Conservation (phyloP, 345 rosid genomes). For the Microthlaspi erraticum region DNA sequence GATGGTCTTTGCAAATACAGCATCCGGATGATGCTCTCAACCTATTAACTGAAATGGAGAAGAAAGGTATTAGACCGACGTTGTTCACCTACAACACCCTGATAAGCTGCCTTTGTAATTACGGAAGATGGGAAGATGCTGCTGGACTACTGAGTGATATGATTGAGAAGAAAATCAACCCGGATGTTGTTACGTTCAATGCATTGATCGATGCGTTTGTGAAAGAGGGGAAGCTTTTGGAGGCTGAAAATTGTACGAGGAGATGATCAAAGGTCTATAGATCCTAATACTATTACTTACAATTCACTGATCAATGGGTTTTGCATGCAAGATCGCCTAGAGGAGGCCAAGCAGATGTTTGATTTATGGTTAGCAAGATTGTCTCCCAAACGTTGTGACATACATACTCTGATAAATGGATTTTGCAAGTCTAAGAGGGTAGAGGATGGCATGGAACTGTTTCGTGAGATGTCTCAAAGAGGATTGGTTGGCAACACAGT, state of each 20-base stretch:
- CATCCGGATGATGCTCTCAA: neutral
- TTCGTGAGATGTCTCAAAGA: neutral
- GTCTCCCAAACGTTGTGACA: neutral
- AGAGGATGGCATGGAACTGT: neutral
- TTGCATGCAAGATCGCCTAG: neutral
- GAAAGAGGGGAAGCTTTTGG: neutral
- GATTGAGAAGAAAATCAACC: neutral
- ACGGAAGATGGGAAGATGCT: constrained; percentile 13
- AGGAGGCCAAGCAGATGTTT: neutral
- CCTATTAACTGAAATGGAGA: neutral
- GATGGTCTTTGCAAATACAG: constrained; percentile 5
- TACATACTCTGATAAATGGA: neutral
- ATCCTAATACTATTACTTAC: neutral
- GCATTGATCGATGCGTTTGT: constrained; percentile 1
- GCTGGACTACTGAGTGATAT: no score
- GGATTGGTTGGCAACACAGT: constrained; percentile 8
- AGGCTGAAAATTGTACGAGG: neutral
- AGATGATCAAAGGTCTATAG: neutral
- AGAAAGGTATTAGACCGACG: neutral
- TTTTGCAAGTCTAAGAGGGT: constrained; percentile 4
- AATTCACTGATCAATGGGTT: neutral
- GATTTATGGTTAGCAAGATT: constrained; percentile 2
- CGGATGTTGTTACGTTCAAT: neutral
- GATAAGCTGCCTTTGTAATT: constrained; percentile 12
- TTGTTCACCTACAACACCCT: neutral